These are phyloP conservation scores for Aureobasidium melanogenum DNA, from an alignment of 2,329 filamentous ascomycete genomes.

Conservation along the genomic window DNA sequence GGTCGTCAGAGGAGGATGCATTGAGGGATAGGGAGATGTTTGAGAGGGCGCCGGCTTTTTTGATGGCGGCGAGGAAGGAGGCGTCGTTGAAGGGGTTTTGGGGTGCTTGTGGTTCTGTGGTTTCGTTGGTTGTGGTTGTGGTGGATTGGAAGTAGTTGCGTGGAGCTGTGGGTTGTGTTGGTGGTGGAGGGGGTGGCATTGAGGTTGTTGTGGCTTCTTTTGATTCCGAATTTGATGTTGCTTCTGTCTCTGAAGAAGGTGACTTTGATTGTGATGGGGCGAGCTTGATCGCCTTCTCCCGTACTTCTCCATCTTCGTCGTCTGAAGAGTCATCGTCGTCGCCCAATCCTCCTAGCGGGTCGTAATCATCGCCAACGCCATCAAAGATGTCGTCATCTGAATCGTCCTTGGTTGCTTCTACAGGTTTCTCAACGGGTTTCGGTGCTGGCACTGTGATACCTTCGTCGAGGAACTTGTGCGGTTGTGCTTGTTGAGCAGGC, in stretches of 20 bases:
- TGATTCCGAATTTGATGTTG: background rate
- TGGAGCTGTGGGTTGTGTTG: constrained; percentile 6
- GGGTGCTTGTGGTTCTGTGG: constrained; percentile 13
- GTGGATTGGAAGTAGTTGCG: constrained; percentile 32
- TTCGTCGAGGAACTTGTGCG: constrained; percentile 23
- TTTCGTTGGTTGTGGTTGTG: constrained; percentile 12
- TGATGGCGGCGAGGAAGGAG: constrained; percentile 71
- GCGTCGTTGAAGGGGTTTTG: constrained; percentile 52
- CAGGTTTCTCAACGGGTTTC: constrained; percentile 34
- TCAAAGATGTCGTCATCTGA: constrained; percentile 54
- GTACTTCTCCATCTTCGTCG: constrained; percentile 4
- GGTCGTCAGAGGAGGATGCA: constrained; percentile 37
- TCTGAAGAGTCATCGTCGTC: constrained; percentile 33
- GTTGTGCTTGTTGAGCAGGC: constrained; percentile 20
- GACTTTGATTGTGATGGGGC: background rate
- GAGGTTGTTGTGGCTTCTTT: background rate
- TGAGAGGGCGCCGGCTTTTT: constrained; percentile 57
- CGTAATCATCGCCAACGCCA: constrained; percentile 50
- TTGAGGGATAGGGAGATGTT: constrained; percentile 18
- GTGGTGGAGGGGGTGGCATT: constrained; percentile 12
- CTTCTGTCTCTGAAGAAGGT: background rate
- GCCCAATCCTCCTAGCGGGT: constrained; percentile 48
- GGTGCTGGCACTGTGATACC: constrained; percentile 25
- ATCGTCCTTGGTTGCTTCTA: constrained; percentile 19
- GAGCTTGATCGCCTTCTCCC: background rate